These are phyloP conservation scores for Blechomonas ayalai DNA, from an alignment of 208 protist species.

Conservation along the genomic window DNA sequence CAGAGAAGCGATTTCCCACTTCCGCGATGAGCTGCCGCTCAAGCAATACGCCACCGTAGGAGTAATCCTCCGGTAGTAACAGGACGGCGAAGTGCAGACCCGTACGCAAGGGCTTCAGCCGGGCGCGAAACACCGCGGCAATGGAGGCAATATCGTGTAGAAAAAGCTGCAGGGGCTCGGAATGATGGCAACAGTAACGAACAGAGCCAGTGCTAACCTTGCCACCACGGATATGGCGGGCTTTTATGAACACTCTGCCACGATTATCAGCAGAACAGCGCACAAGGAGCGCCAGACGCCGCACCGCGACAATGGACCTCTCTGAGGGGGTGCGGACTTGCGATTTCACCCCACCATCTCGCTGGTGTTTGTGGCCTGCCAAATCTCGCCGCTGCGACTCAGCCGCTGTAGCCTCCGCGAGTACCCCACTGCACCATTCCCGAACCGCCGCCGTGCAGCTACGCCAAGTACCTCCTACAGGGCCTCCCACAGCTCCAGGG, in stretches of 20 bases:
- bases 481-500: too few species aligned
- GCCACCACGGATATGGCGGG: too few species aligned
- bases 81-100: constrained; percentile 38
- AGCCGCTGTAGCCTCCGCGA: constrained; percentile 10
- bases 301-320: background rate
- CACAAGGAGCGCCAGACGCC: constrained; percentile 36
- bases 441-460: constrained; percentile 38
- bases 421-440: constrained; percentile 27
- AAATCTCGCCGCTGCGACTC: background rate
- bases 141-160: constrained; percentile 54
- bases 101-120: constrained; percentile 9
- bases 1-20: constrained; percentile 37
- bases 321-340: background rate
- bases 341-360: background rate
- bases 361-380: background rate
- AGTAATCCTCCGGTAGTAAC: constrained; percentile 62
- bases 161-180: constrained; percentile 38
- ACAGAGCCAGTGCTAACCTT: too few species aligned
- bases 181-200: constrained; percentile 15
- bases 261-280: constrained; percentile 43
- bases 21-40: constrained; percentile 25
- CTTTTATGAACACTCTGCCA: constrained; percentile 7
- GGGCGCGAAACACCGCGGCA: constrained; percentile 25
- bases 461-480: too few species aligned
- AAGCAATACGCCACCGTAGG: constrained; percentile 44